phyloP scores from a whole-genome alignment of 441 rosid genomes.

The Geranium incanum region DNA sequence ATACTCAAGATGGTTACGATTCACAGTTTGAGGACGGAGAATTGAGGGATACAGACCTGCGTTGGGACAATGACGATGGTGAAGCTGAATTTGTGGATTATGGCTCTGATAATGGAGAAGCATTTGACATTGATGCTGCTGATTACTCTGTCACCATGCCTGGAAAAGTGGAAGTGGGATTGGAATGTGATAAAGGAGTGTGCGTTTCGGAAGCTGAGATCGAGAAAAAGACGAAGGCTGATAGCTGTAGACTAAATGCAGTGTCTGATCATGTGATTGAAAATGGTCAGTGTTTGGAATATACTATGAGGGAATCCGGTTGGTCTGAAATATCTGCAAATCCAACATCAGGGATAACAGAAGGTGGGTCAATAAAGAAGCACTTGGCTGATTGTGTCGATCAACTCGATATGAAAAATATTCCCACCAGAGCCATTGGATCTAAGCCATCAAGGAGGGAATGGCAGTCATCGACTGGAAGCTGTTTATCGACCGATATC shows the following conservation, averaged over 20 bases:
- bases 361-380: slow-evolving; percentile 30
- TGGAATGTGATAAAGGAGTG: slow-evolving; percentile 35
- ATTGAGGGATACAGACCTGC: slow-evolving; percentile 40
- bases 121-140: slow-evolving; percentile 7
- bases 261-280: slow-evolving; percentile 24
- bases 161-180: slow-evolving; percentile 6
- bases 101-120: slow-evolving; percentile 24
- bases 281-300: slow-evolving; percentile 17
- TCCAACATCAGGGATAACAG: slow-evolving; percentile 21
- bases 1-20: slow-evolving; percentile 39
- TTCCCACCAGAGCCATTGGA: slow-evolving; percentile 22
- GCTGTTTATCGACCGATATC: background rate
- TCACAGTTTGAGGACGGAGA: slow-evolving; percentile 63
- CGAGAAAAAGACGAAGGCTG: slow-evolving; percentile 30
- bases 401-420: slow-evolving; percentile 21
- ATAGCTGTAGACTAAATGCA: slow-evolving; percentile 22
- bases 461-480: slow-evolving; percentile 12
- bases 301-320: slow-evolving; percentile 14
- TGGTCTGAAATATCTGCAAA: slow-evolving; percentile 18
- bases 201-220: slow-evolving; percentile 29
- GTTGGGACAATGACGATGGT: slow-evolving; percentile 33
- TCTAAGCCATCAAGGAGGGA: slow-evolving; percentile 28
- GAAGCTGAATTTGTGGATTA: slow-evolving; percentile 45
- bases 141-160: slow-evolving; percentile 8
- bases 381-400: slow-evolving; percentile 25